Evolutionary conservation across 306 rosid genomes (phyloP).

Genomic region (Datisca glomerata): DNA sequence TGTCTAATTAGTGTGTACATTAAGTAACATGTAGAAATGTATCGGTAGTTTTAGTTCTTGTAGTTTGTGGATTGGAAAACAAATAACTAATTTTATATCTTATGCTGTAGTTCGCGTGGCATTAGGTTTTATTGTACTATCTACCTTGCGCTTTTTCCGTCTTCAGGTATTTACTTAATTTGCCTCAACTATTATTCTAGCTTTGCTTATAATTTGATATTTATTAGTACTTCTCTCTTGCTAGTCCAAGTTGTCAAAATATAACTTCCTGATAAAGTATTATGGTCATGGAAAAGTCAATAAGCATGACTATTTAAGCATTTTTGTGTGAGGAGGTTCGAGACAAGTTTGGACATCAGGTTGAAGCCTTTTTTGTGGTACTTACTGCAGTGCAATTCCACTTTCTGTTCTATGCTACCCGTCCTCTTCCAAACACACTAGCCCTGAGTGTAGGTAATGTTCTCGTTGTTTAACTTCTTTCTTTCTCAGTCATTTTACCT

Average conservation of each 20-base stretch:
- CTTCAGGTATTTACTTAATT: constrained; percentile 34
- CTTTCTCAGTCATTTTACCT: background rate
- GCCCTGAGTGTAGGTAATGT: constrained; percentile 66
- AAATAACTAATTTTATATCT: constrained; percentile 18
- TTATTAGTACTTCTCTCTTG: background rate
- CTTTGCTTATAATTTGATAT: too few species aligned
- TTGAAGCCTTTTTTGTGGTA: constrained; percentile 76
- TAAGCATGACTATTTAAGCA: background rate
- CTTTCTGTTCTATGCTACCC: constrained; percentile 73
- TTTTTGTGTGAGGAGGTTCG: constrained; percentile 40
- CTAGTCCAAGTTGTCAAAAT: too few species aligned
- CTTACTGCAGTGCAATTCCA: constrained; percentile 77
- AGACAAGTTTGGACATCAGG: constrained; percentile 71
- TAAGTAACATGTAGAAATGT: too few species aligned
- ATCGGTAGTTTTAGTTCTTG: too few species aligned
- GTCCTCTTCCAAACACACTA: constrained; percentile 78
- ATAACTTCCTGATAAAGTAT: too few species aligned
- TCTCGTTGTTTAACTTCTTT: constrained; percentile 11
- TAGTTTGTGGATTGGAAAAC: too few species aligned
- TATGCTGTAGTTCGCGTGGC: constrained; percentile 61
- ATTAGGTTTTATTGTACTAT: constrained; percentile 51
- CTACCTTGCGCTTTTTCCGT: constrained; percentile 60
- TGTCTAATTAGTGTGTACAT: too few species aligned
- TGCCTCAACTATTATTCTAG: constrained; percentile 1
- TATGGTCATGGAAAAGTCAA: too few species aligned